These are phyloP conservation scores for Penicillium atrosanguineum DNA, from an alignment of 495 filamentous ascomycete genomes.

Conservation along the genomic window DNA sequence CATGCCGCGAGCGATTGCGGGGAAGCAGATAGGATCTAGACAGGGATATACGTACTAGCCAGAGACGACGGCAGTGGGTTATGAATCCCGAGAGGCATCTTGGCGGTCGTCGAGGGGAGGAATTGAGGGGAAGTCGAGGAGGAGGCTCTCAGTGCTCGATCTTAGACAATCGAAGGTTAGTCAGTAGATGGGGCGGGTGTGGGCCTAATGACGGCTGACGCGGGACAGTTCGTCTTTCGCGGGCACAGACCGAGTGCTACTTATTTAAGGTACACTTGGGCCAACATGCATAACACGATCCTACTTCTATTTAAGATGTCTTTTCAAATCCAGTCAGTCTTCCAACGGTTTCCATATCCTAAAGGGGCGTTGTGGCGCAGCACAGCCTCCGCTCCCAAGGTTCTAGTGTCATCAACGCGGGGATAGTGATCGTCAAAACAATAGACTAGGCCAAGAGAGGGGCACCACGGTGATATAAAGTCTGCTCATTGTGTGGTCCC, in stretches of 20 bases:
- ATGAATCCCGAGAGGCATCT: constrained; percentile 62
- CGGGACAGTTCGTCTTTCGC: constrained; percentile 18
- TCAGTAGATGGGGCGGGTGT: constrained; percentile 34
- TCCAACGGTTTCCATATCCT: background rate
- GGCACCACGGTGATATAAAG: background rate
- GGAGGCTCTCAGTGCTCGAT: constrained; percentile 4
- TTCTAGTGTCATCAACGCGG: background rate
- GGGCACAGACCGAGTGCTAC: background rate
- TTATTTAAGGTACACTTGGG: background rate
- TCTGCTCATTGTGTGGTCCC: background rate
- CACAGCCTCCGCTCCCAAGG: background rate
- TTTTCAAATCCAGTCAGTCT: background rate
- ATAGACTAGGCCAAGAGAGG: background rate
- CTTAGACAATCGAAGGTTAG: constrained; percentile 19
- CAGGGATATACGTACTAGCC: constrained; percentile 47
- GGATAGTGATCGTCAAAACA: background rate
- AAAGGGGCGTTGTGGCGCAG: background rate
- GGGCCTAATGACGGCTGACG: constrained; percentile 33
- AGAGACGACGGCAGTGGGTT: constrained; percentile 68
- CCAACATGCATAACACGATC: background rate
- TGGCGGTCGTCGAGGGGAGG: constrained; percentile 17
- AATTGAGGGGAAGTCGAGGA: constrained; percentile 12
- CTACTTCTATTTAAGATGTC: background rate
- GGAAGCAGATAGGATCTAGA: constrained; percentile 24
- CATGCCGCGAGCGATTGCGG: constrained; percentile 34